Evolutionary conservation across 768 basidiomycete genomes (phyloP).

Genomic region (Nevesoporus exiguus): DNA sequence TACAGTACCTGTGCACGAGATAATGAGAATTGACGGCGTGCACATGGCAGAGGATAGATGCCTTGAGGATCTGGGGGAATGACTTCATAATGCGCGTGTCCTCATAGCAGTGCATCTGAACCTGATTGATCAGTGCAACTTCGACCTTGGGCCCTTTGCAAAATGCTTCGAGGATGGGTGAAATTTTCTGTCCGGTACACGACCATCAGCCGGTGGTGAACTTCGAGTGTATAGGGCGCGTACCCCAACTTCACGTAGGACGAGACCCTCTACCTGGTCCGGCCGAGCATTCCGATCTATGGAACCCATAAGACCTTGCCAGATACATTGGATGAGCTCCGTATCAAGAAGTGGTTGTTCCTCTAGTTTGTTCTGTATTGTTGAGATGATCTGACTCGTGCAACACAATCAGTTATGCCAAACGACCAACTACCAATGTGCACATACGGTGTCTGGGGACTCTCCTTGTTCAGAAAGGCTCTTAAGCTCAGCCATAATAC

Average conservation of each 20-base stretch:
- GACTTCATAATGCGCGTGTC: constrained; percentile 93
- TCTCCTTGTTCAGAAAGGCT: constrained; percentile 72
- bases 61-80: constrained; percentile 94
- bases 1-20: constrained; percentile 70
- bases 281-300: constrained; percentile 88
- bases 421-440: background rate
- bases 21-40: constrained; percentile 5
- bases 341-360: constrained; percentile 81
- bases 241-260: constrained; percentile 85
- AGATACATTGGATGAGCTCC: constrained; percentile 86
- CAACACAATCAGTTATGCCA: constrained; percentile 9
- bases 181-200: constrained; percentile 60
- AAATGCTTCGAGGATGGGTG: constrained; percentile 87
- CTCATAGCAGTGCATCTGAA: constrained; percentile 95
- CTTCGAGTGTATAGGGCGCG: constrained; percentile 25
- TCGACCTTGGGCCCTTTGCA: constrained; percentile 85
- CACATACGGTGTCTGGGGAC: constrained; percentile 59
- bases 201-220: background rate
- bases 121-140: constrained; percentile 90
- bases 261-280: constrained; percentile 88
- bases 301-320: constrained; percentile 85
- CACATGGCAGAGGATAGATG: constrained; percentile 18
- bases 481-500: constrained; percentile 63
- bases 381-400: constrained; percentile 60
- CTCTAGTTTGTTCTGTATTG: constrained; percentile 68